phyloP scores from a whole-genome alignment of 768 basidiomycete species.

The Mycena metata region DNA sequence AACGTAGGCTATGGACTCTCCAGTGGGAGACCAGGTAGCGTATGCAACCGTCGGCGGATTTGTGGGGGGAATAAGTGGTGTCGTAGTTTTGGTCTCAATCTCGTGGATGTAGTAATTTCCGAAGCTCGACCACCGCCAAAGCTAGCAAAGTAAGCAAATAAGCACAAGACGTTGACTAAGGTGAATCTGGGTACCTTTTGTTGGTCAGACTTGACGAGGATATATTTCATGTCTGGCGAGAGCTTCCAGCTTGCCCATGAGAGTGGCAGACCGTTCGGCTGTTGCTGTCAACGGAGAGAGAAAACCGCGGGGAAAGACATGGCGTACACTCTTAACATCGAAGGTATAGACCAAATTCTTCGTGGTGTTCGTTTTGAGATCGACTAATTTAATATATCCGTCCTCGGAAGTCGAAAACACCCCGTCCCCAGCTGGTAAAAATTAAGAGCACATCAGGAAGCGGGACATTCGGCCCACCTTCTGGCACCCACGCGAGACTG shows the following conservation, averaged over 20 bases:
- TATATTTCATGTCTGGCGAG: constrained; percentile 91
- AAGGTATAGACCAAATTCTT: constrained; percentile 66
- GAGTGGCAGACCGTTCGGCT: constrained; percentile 71
- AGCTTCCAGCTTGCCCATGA: constrained; percentile 78
- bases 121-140: constrained; percentile 94
- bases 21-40: constrained; percentile 90
- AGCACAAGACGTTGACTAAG: constrained; percentile 9
- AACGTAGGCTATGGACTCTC: constrained; percentile 89
- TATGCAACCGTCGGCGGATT: constrained; percentile 81
- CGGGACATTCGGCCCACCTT: constrained; percentile 69
- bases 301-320: not conserved
- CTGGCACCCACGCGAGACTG: constrained; percentile 87
- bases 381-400: constrained; percentile 81
- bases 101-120: constrained; percentile 96
- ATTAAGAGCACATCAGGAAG: not conserved
- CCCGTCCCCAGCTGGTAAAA: constrained; percentile 86
- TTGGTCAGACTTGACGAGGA: constrained; percentile 83
- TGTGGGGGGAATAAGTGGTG: constrained; percentile 77
- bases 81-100: constrained; percentile 75
- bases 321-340: constrained; percentile 76
- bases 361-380: constrained; percentile 82
- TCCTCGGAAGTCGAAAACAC: constrained; percentile 79
- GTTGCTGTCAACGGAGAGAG: constrained; percentile 24
- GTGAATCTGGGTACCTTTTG: constrained; percentile 66
- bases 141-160: constrained; percentile 59